These are phyloP conservation scores for Rhizomucor miehei DNA, from an alignment of 371 early-diverging fungal species.

Conservation along the genomic window DNA sequence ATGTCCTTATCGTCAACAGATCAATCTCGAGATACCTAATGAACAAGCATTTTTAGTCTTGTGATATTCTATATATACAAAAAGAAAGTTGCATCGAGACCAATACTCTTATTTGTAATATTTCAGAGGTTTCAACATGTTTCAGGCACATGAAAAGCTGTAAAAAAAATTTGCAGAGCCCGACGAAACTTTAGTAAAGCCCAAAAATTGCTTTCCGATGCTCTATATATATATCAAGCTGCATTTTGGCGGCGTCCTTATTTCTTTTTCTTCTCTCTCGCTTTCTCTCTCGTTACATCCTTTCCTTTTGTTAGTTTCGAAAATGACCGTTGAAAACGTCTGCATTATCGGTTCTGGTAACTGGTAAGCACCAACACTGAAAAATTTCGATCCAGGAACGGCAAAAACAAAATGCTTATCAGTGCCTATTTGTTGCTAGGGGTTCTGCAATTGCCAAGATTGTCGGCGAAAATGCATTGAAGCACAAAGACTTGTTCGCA, in stretches of 20 bases:
- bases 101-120: too few relatives aligned
- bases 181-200: neutral
- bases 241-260: slow-evolving; percentile 1
- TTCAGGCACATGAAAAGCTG: slow-evolving; percentile 6
- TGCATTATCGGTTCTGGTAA: slow-evolving; percentile 91
- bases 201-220: neutral
- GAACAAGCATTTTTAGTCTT: too few relatives aligned
- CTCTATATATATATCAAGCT: neutral
- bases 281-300: slow-evolving; percentile 1
- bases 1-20: too few relatives aligned
- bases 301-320: slow-evolving; percentile 4
- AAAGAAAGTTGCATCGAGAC: too few relatives aligned
- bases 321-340: slow-evolving; percentile 64
- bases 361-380: slow-evolving; percentile 63
- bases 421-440: slow-evolving; percentile 44
- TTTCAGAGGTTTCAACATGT: slow-evolving; percentile 3
- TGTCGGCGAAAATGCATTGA: slow-evolving; percentile 80
- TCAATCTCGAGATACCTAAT: too few relatives aligned
- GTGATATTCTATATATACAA: too few relatives aligned
- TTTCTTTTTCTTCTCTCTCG: slow-evolving; percentile 2
- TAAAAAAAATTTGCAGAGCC: slow-evolving; percentile 2
- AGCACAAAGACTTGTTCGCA: slow-evolving; percentile 69
- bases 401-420: neutral
- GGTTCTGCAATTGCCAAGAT: slow-evolving; percentile 96
- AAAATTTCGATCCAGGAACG: neutral